These are phyloP conservation scores for Telfairia occidentalis DNA, from an alignment of 331 rosid genomes.

Conservation along the genomic window DNA sequence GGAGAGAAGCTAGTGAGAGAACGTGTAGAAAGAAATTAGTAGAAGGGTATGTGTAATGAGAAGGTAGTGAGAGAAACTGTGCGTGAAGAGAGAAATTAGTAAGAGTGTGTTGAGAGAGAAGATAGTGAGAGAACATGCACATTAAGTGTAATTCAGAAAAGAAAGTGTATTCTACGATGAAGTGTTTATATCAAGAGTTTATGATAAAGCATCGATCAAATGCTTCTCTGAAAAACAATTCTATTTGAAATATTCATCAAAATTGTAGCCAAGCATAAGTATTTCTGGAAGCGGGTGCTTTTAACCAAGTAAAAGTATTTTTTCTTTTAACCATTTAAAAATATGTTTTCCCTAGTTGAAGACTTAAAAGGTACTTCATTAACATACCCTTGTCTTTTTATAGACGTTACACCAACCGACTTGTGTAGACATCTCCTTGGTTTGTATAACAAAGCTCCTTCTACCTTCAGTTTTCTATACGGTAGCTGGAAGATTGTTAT, in stretches of 20 bases:
- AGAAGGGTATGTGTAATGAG: not conserved
- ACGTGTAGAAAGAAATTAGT: not conserved
- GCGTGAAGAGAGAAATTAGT: not conserved
- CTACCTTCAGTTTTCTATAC: not conserved
- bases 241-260: not conserved
- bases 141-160: not conserved
- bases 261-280: not conserved
- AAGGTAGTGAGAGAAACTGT: not conserved
- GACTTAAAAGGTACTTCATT: not conserved
- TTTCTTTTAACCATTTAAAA: not conserved
- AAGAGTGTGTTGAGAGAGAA: not conserved
- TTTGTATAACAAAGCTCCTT: no score
- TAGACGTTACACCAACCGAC: not conserved
- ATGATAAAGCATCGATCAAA: not conserved
- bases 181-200: not conserved
- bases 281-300: not conserved
- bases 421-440: not conserved
- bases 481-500: not conserved
- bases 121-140: not conserved
- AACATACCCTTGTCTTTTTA: not conserved
- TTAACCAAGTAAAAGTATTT: not conserved
- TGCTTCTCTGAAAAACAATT: not conserved
- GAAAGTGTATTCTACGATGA: not conserved
- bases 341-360: not conserved
- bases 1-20: not conserved